Conservation (phyloP, 73 alveolate species). For the Tetrahymena elliotti region DNA sequence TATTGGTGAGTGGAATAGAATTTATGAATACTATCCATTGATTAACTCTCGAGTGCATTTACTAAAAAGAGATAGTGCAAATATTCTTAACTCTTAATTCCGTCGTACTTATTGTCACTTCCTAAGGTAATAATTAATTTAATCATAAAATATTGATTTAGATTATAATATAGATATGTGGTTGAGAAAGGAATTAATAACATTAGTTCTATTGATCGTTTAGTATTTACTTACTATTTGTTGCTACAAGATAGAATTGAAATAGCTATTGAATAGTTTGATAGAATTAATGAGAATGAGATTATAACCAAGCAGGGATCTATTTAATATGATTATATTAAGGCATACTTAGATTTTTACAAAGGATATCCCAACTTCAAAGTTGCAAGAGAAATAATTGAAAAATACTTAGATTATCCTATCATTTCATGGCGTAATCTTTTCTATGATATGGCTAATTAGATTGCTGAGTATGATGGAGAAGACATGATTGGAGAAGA, state of each 20-base stretch:
- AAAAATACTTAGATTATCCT: conserved; percentile 72
- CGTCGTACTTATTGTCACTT: conserved; percentile 22
- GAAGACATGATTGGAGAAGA: conserved; percentile 34
- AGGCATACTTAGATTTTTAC: conserved; percentile 61
- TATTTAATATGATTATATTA: conserved; percentile 59
- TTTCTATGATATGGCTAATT: conserved; percentile 65
- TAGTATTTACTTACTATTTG: conserved; percentile 32
- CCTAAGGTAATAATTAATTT: conserved; percentile 5
- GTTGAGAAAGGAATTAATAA: conserved; percentile 23
- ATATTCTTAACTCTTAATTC: conserved; percentile 32
- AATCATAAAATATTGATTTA: background rate
- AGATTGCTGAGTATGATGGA: conserved; percentile 60
- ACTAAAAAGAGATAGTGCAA: conserved; percentile 47
- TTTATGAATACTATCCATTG: conserved; percentile 83
- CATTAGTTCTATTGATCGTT: conserved; percentile 15
- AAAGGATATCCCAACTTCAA: conserved; percentile 58
- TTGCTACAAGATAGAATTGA: conserved; percentile 26
- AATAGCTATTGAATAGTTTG: conserved; percentile 31
- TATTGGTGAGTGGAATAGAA: conserved; percentile 20
- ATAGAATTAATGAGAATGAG: background rate
- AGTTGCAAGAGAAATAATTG: conserved; percentile 59
- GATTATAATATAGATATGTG: conserved; percentile 26
- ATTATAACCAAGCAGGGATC: background rate
- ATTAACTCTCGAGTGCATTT: conserved; percentile 84
- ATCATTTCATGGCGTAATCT: conserved; percentile 69